Evolutionary conservation across 2,329 filamentous ascomycete species (phyloP), one percentile per base, ranked within the genome.

Genomic region (Cryphonectria radicalis): DNA sequence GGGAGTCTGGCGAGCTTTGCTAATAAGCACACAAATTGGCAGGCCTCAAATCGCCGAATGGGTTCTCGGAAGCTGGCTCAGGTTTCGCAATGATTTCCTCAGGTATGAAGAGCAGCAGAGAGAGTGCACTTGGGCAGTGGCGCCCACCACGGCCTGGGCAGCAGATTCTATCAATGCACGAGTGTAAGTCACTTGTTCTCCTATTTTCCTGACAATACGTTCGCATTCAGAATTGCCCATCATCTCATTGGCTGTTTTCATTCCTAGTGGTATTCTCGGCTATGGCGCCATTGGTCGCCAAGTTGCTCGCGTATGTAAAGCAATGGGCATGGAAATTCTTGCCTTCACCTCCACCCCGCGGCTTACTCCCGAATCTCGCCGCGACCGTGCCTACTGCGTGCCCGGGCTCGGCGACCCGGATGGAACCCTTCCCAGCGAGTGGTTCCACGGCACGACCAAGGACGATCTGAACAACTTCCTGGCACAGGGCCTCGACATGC

Each of bases 281-380:
- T 85, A 85, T 66, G 82, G 83, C 32, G 77, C 80, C 62, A 84
- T 85, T 50, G 83, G 82, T 7, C 78, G 83, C 6, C 81, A 84
- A 69, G 76, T 76, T 53, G 83, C 80, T 11, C 79, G 81, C 17
- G 84, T 91, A 11, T 85, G 85, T 13, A 81, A 84, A 25, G 88
- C 89, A 3, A 78, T 91, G 77, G 91, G 91, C 17, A 91, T 91
- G 87, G 82, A 88, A 53, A 86, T 93, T 1, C 83, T 91, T 75
- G 91, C 90, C 1, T 92, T 90, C 79, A 93, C 91, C 0, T 87
- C 87, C 0, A 86, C 83, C 1, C 86, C 89, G 0, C 87, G 89
- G 35, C 76, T 81, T 5, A 92, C 90, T 0, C 83, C 86, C 0
- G 88, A 88, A 71, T 88, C 87, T 10, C 86, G 85, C 66, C 81